Conservation (phyloP, 768 basidiomycete genomes). For the Coprinopsis marcescibilis region DNA sequence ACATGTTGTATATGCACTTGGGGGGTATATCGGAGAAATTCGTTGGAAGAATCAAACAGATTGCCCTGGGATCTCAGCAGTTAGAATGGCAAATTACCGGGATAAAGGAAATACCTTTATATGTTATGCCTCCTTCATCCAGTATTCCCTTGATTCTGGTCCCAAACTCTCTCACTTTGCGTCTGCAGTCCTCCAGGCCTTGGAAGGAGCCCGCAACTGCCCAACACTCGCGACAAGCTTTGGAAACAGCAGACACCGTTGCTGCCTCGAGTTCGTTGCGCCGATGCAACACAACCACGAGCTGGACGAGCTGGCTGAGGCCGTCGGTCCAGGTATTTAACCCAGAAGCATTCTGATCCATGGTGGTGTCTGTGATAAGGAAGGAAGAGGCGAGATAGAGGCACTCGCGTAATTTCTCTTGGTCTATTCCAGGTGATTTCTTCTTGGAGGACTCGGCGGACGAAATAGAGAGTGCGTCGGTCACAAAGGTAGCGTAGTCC, state of each 20-base stretch:
- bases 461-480: constrained; percentile 48
- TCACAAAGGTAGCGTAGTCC: constrained; percentile 56
- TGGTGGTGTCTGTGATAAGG: constrained; percentile 68
- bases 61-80: not conserved
- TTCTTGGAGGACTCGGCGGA: too few relatives aligned
- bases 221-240: constrained; percentile 79
- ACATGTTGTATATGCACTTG: constrained; percentile 33
- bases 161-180: constrained; percentile 57
- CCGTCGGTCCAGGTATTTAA: constrained; percentile 60
- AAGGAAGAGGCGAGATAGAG: constrained; percentile 73
- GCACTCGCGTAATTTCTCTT: constrained; percentile 55
- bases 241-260: constrained; percentile 66
- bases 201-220: constrained; percentile 63
- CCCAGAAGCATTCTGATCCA: constrained; percentile 51
- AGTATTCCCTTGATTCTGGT: constrained; percentile 51
- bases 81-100: not conserved
- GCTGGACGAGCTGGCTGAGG: constrained; percentile 63
- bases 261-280: constrained; percentile 68
- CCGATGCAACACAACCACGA: constrained; percentile 65
- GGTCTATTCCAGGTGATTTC: constrained; percentile 52
- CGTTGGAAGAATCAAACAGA: not conserved
- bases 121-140: constrained; percentile 48
- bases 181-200: constrained; percentile 57
- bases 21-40: too few relatives aligned
- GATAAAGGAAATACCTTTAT: constrained; percentile 28